Evolutionary conservation across 2,329 filamentous ascomycete species (phyloP).

Genomic region (Talaromyces albobiverticillius): DNA sequence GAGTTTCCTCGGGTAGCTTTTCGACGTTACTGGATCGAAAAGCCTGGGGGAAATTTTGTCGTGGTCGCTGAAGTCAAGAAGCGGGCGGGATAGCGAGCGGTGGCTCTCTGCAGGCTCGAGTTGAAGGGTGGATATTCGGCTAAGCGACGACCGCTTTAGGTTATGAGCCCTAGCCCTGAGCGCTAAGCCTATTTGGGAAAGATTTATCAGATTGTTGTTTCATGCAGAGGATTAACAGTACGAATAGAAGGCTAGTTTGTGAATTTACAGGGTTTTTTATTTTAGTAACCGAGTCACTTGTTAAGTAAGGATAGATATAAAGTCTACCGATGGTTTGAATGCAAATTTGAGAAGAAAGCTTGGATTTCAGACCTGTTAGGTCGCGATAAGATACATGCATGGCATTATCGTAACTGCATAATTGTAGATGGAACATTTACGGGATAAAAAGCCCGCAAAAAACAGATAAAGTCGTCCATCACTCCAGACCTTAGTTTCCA

Average conservation of each 20-base stretch:
- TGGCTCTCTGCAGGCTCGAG: constrained; percentile 23
- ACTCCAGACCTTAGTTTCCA: constrained; percentile 26
- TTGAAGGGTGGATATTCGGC: constrained; percentile 38
- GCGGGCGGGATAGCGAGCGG: constrained; percentile 27
- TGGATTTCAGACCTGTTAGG: constrained; percentile 25
- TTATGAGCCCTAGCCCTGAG: constrained; percentile 36
- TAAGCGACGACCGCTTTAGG: constrained; percentile 43
- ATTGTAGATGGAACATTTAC: constrained; percentile 27
- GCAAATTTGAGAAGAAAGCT: too few species aligned
- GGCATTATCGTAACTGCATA: constrained; percentile 37
- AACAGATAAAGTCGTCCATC: constrained; percentile 17
- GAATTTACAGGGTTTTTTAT: not conserved
- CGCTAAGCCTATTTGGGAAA: constrained; percentile 27
- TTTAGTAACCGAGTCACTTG: not conserved
- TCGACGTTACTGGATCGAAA: constrained; percentile 43
- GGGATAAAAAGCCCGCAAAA: constrained; percentile 22
- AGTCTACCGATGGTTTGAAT: too few species aligned
- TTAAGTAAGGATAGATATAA: too few species aligned
- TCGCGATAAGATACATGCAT: constrained; percentile 25
- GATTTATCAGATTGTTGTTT: not conserved
- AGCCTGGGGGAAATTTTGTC: constrained; percentile 37
- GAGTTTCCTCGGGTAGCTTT: constrained; percentile 42
- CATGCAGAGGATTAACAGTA: too few species aligned
- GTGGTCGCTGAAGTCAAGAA: constrained; percentile 36
- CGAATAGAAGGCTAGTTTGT: not conserved